phyloP scores from a whole-genome alignment of 129 eudicot species.

The Flaveria sonorensis region DNA sequence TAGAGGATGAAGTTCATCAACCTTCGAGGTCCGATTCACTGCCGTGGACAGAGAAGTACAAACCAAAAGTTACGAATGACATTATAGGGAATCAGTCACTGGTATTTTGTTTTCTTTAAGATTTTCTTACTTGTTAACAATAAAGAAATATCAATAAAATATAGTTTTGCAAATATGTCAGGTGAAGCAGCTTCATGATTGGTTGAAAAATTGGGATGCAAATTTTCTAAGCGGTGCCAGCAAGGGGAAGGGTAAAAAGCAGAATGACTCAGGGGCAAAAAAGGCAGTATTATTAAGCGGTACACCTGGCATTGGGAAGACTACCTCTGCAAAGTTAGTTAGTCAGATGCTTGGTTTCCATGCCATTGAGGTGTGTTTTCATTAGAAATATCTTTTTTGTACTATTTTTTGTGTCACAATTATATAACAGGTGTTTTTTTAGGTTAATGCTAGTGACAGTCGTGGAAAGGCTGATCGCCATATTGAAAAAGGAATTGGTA shows the following conservation, averaged over 20 bases:
- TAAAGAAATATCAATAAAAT: constrained; percentile 6
- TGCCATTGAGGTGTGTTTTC: constrained; percentile 66
- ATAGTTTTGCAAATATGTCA: constrained; percentile 30
- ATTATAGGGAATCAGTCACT: constrained; percentile 79
- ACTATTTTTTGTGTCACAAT: constrained; percentile 4
- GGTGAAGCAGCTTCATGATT: constrained; percentile 87
- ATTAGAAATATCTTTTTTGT: not conserved
- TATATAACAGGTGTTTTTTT: constrained; percentile 15
- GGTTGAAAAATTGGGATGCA: constrained; percentile 76
- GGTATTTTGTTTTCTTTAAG: constrained; percentile 43
- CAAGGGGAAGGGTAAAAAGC: constrained; percentile 79
- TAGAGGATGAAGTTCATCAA: constrained; percentile 49
- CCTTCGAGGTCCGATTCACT: constrained; percentile 32
- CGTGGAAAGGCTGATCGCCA: constrained; percentile 96
- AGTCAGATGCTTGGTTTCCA: constrained; percentile 91
- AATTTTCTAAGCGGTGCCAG: constrained; percentile 51
- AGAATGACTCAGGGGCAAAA: constrained; percentile 61
- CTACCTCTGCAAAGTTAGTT: constrained; percentile 89
- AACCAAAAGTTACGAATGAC: constrained; percentile 75
- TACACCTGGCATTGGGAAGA: constrained; percentile 96
- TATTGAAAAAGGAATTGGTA: constrained; percentile 89
- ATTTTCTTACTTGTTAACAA: not conserved
- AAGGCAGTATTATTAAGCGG: constrained; percentile 87
- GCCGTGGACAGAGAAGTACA: constrained; percentile 92
- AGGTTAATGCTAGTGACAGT: constrained; percentile 98